Percentiles rank a stretch among this genome's conserved stretches.
Conservation (phyloP, 2,329 filamentous ascomycete genomes). For the Claviceps purpurea region DNA sequence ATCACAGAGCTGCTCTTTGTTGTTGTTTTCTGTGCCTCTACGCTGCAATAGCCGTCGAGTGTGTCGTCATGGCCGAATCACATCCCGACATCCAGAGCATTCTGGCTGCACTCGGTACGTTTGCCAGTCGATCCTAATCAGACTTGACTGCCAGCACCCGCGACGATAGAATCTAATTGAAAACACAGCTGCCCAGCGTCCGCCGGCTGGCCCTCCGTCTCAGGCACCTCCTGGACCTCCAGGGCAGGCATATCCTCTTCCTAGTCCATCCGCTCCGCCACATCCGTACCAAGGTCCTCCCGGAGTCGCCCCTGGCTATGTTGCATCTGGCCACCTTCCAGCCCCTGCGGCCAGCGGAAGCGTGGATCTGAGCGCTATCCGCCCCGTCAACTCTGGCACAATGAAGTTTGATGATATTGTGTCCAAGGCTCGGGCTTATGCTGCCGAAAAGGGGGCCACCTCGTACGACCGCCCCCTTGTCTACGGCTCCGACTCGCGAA, state of each 20-base stretch:
- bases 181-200: slow-evolving; percentile 29
- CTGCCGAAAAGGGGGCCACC: slow-evolving; percentile 61
- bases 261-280: slow-evolving; percentile 20
- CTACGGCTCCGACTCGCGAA: slow-evolving; percentile 26
- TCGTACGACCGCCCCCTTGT: slow-evolving; percentile 44
- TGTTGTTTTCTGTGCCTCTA: not conserved
- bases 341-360: slow-evolving; percentile 62
- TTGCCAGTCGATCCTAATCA: not conserved
- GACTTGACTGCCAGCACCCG: not conserved
- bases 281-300: slow-evolving; percentile 25
- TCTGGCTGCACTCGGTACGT: slow-evolving; percentile 34
- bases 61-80: slow-evolving; percentile 22
- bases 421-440: slow-evolving; percentile 70
- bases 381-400: slow-evolving; percentile 65
- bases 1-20: not conserved
- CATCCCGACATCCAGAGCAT: slow-evolving; percentile 32
- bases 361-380: slow-evolving; percentile 67
- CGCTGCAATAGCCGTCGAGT: not conserved
- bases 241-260: slow-evolving; percentile 26
- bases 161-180: not conserved
- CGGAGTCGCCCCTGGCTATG: slow-evolving; percentile 21
- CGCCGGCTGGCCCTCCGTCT: slow-evolving; percentile 26
- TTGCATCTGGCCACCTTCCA: slow-evolving; percentile 38
- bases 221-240: slow-evolving; percentile 27
- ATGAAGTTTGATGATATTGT: slow-evolving; percentile 76